Conservation (phyloP, 192 early-diverging fungal genomes). For the Jimgerdemannia lactiflua region DNA sequence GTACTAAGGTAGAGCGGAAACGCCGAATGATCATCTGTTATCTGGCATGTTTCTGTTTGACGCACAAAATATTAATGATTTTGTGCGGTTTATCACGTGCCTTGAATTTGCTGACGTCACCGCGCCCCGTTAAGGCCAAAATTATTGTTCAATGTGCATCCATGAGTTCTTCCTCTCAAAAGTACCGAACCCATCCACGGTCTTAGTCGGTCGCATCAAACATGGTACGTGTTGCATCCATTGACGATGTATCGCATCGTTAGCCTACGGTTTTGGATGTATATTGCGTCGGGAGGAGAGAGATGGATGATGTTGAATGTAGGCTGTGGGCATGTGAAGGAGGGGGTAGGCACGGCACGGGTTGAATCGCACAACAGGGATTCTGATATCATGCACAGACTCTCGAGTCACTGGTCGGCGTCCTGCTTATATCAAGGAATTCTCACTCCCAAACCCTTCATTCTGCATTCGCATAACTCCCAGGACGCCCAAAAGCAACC, state of each 20-base stretch:
- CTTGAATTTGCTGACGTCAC: neutral
- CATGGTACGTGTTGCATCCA: neutral
- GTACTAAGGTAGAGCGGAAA: too few relatives aligned
- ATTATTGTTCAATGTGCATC: neutral
- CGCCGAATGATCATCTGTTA: too few relatives aligned
- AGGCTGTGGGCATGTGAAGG: too few relatives aligned
- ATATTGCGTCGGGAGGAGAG: neutral
- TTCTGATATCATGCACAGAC: too few relatives aligned
- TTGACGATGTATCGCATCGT: neutral
- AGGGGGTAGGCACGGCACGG: too few relatives aligned
- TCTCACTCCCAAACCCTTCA: neutral
- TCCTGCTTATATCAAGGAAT: too few relatives aligned
- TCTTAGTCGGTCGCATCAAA: neutral
- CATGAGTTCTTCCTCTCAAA: neutral
- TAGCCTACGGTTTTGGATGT: too few relatives aligned
- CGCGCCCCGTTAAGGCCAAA: neutral
- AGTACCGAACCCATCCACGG: neutral
- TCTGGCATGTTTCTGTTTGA: too few relatives aligned
- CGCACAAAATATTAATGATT: too few relatives aligned
- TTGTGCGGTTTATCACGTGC: neutral
- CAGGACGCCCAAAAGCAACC: constrained; percentile 43
- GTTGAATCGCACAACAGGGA: too few relatives aligned
- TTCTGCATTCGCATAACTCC: neutral
- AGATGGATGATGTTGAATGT: neutral
- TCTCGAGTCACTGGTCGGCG: too few relatives aligned